Base-by-base conservation (phyloP, 2,329 filamentous ascomycete genomes). In the Aciculosporium take region DNA sequence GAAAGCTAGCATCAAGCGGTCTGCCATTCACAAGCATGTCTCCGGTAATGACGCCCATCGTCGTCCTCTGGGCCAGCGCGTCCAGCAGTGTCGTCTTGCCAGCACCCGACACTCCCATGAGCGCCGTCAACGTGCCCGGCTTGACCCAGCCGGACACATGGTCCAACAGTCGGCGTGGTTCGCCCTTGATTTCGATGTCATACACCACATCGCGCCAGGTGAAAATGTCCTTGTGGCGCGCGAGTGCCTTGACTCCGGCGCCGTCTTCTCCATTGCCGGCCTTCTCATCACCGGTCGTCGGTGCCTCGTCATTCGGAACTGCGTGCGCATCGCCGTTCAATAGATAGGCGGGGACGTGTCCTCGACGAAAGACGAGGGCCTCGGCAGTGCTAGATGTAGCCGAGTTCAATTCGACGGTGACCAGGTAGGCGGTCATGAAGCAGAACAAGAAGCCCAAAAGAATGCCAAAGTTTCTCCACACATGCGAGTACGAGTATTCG, bases 111-210 rank as follows among this genome's bases (percentile, higher is more conserved):
- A 78, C 74, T 31, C 79, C 75, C 74, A 79, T 79, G 5, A 93
- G 67, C 2, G 85, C 86, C 3, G 86, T 94, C 27, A 93, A 63
- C 1, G 84, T 93, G 24, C 87, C 87, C 0, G 87, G 87, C 57
- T 88, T 88, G 43, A 94, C 84, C 83, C 84, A 94, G 5, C 87
- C 87, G 49, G 84, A 76, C 2, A 94, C 82, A 42, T 87, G 66
- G 49, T 94, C 79, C 40, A 94, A 62, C 45, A 94, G 56, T 15
- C 81, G 72, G n/a, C 84, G 74, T 1, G 69, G 63, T 48, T 84
- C 74, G 1, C 69, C 69, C 61, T 91, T 91, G 61, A 93, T 83
- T 50, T 81, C 72, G 48, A 77, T 71, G 17, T 76, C 69, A 43
- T 73, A 93, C 48, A 77, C 79, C 1, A 91, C 79, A 50, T 87